Percentiles rank a stretch among this genome's conserved stretches.
phyloP scores from a whole-genome alignment of 345 rosid genomes.

The Citrus maxima region DNA sequence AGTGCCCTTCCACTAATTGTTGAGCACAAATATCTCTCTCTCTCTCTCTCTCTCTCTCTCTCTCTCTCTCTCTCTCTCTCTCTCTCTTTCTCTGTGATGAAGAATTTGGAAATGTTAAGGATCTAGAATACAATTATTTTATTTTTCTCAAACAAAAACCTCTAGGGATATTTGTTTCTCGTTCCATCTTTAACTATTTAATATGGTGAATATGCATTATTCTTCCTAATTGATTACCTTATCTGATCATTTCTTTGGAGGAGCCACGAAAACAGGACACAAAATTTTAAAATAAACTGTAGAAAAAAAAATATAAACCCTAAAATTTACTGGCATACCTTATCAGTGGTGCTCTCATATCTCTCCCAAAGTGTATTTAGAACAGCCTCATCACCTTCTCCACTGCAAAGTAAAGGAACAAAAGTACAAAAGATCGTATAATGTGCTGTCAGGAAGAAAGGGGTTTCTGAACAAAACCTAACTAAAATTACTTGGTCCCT shows the following conservation, averaged over 20 bases:
- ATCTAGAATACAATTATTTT: neutral
- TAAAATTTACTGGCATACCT: constrained; percentile 33
- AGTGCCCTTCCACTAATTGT: neutral
- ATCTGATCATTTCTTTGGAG: neutral
- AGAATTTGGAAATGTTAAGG: neutral
- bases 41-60: no score
- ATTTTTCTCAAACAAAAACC: neutral
- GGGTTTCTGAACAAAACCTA: neutral
- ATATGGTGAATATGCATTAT: neutral
- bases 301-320: neutral
- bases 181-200: neutral
- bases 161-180: neutral
- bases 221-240: neutral
- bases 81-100: no score
- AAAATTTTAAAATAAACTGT: constrained; percentile 1
- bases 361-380: constrained; percentile 56
- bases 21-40: neutral
- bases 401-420: constrained; percentile 29
- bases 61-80: no score
- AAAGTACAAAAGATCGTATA: neutral
- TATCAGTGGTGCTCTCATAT: constrained; percentile 42
- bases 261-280: neutral
- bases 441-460: neutral
- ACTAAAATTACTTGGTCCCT: neutral
- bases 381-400: constrained; percentile 50